Evolutionary conservation across 2,329 filamentous ascomycete genomes (phyloP), one percentile per base, ranked within the genome.

Genomic region (Nothopassalora personata): DNA sequence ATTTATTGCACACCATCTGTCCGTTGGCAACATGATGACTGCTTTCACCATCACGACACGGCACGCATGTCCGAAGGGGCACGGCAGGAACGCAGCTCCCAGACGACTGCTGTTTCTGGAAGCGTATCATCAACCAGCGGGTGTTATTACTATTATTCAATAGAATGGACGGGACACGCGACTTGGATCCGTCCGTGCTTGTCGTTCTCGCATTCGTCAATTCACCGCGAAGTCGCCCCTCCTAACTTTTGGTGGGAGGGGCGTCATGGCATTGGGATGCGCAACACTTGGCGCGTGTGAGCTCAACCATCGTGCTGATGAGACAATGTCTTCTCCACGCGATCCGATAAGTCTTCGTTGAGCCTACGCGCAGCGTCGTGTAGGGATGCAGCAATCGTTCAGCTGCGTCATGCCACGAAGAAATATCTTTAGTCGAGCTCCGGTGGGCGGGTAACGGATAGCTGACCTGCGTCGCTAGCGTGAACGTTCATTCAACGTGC

Each of bases 331-430:
- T 51, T 28, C 49, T 51, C 49, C 49, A 31, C 10, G 27, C 49
- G 9, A 51, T 34, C 33, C 56, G 59, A 52, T 49, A 7, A 30
- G 57, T 54, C 53, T 52, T 54, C 56, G 53, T 57, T 54, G 55
- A 55, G 57, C 59, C 56, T 45, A 39, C 30, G 47, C 45, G 47
- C 5, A 49, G 19, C 30, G 19, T 34, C 57, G 36, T 23, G 36
- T 49, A 34, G 51, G 27, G 23, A 18, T 47, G 34, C 55, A 54
- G 33, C 18, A 13, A 43, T 34, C 2, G 15, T 52, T 45, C 47
- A 39, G 54, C 48, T 60, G 55, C 53, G 52, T 60, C 55, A 58
- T 39, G 36, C 31, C 31, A 11, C 11, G 2, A 34, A 34, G 28
- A 18, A 54, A 54, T 45, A 27, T 39, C 15, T 52, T 54, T 30